These are phyloP conservation scores for Ascochyta lentis DNA, from an alignment of 2,329 filamentous ascomycete species.

Conservation along the genomic window DNA sequence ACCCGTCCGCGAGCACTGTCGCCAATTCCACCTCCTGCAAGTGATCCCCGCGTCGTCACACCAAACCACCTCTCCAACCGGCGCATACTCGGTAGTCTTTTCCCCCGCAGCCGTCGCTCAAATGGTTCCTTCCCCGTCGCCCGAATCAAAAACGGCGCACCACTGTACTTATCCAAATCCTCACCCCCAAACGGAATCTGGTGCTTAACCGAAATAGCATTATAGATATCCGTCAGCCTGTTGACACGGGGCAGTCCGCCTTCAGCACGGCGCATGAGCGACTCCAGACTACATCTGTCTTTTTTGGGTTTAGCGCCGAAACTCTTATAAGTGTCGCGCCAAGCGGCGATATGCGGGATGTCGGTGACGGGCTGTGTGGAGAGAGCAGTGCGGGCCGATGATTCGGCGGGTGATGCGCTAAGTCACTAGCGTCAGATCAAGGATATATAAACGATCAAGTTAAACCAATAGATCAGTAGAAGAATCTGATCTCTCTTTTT, in stretches of 20 bases:
- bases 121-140: conserved; percentile 47
- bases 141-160: conserved; percentile 39
- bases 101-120: conserved; percentile 39
- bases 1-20: conserved; percentile 48
- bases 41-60: conserved; percentile 49
- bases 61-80: conserved; percentile 49
- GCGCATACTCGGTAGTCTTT: conserved; percentile 26
- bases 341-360: conserved; percentile 48
- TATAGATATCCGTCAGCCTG: conserved; percentile 51
- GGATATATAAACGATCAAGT: too few relatives aligned
- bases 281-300: conserved; percentile 48
- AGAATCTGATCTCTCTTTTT: too few relatives aligned
- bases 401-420: conserved; percentile 29
- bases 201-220: conserved; percentile 49
- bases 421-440: too few relatives aligned
- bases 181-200: conserved; percentile 51
- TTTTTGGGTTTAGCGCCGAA: conserved; percentile 52
- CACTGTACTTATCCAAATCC: conserved; percentile 49
- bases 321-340: conserved; percentile 49
- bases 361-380: conserved; percentile 32
- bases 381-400: conserved; percentile 19
- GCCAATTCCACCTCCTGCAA: conserved; percentile 52
- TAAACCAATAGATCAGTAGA: too few relatives aligned
- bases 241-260: conserved; percentile 48
- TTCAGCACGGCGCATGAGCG: conserved; percentile 44